phyloP scores from a whole-genome alignment of 1,139 yeast species.

The Debaryomyces udenii region DNA sequence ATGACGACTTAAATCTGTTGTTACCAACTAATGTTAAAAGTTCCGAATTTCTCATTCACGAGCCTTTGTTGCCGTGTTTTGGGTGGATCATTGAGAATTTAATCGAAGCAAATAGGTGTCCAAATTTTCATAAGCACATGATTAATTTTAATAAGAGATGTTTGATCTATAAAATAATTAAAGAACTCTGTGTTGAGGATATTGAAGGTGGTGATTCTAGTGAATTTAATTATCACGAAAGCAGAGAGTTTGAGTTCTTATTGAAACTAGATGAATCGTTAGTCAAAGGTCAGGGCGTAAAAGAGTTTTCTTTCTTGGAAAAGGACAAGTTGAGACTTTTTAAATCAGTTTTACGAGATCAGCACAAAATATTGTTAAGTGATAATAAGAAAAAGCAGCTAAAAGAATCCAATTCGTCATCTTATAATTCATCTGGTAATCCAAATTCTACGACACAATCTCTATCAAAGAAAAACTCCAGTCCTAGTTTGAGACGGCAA shows the following conservation, averaged over 20 bases:
- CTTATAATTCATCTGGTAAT: neutral
- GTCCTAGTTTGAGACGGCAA: slow-evolving; percentile 41
- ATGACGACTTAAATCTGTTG: slow-evolving; percentile 38
- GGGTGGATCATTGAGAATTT: slow-evolving; percentile 62
- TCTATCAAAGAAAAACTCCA: slow-evolving; percentile 36
- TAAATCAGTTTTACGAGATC: slow-evolving; percentile 36
- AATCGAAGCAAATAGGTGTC: slow-evolving; percentile 39
- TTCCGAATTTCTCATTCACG: slow-evolving; percentile 36
- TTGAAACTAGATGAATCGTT: slow-evolving; percentile 45
- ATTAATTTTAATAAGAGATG: slow-evolving; percentile 50
- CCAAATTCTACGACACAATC: slow-evolving; percentile 12
- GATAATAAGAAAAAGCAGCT: slow-evolving; percentile 41
- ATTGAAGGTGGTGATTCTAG: slow-evolving; percentile 22
- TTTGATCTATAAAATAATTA: slow-evolving; percentile 43
- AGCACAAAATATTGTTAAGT: slow-evolving; percentile 34
- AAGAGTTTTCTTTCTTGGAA: slow-evolving; percentile 32
- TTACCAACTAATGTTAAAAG: slow-evolving; percentile 35
- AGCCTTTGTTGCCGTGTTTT: slow-evolving; percentile 70
- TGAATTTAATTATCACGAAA: slow-evolving; percentile 36
- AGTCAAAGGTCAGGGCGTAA: slow-evolving; percentile 29
- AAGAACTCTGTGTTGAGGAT: slow-evolving; percentile 47
- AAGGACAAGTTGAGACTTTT: slow-evolving; percentile 35
- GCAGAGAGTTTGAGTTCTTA: slow-evolving; percentile 50
- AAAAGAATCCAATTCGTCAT: slow-evolving; percentile 16
- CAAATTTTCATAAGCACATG: slow-evolving; percentile 32